These are phyloP conservation scores for Funneliformis caledonium DNA, from an alignment of 371 early-diverging fungal species.

Conservation along the genomic window DNA sequence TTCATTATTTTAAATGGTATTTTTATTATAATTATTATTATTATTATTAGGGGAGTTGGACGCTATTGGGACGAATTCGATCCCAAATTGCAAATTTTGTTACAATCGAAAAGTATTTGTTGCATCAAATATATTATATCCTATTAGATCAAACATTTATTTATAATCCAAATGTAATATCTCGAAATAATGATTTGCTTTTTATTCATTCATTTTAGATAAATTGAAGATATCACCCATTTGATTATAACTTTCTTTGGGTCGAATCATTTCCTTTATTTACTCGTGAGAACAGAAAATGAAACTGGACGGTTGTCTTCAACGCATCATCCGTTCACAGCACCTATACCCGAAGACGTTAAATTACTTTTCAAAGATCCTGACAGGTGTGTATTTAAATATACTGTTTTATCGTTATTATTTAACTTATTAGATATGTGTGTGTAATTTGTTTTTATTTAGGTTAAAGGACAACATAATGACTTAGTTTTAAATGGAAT, in stretches of 20 bases:
- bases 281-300: constrained; percentile 70
- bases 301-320: constrained; percentile 60
- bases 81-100: constrained; percentile 58
- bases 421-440: neutral
- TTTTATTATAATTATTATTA: constrained; percentile 20
- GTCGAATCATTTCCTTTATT: constrained; percentile 90
- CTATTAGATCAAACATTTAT: neutral
- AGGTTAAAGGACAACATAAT: constrained; percentile 85
- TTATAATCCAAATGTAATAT: no score
- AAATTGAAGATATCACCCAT: constrained; percentile 52
- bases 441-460: constrained; percentile 10
- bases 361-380: constrained; percentile 66
- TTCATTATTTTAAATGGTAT: neutral
- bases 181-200: no score
- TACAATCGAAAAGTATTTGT: constrained; percentile 61
- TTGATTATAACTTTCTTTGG: constrained; percentile 80
- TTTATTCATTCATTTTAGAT: constrained; percentile 41
- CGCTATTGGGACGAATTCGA: constrained; percentile 76
- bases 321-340: constrained; percentile 94
- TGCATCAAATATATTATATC: neutral
- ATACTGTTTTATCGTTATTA: neutral
- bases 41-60: constrained; percentile 68
- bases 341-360: constrained; percentile 74
- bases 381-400: constrained; percentile 43
- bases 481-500: constrained; percentile 91